Evolutionary conservation across 441 rosid species (phyloP), one percentile per base, ranked within the genome.

Genomic region (Eruca vesicaria): DNA sequence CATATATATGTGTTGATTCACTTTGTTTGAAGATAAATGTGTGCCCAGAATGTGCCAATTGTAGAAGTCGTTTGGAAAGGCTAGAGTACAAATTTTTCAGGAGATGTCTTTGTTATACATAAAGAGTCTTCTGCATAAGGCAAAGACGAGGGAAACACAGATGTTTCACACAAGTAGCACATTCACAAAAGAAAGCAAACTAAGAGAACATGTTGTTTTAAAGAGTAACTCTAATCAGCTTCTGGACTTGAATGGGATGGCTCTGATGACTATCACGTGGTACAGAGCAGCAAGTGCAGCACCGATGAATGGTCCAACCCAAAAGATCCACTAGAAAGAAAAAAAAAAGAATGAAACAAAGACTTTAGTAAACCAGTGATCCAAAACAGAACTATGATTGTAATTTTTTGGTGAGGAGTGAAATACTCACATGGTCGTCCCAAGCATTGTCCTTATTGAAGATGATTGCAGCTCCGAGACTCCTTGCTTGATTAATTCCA

Each of bases 281-380:
- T n/a, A n/a, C n/a, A n/a, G n/a, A n/a, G n/a, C n/a, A n/a, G n/a
- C n/a, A n/a, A n/a, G n/a, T n/a, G n/a, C n/a, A n/a, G n/a, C 85
- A 19, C 90, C 90, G 26, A 79, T 73, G 82, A 87, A 82, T 23
- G 88, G 88, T 71, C 90, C 90, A 23, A 85, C 84, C 87, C 88
- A 86, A 77, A 83, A 84, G 31, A 86, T 73, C 90, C 90, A 80
- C 84, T 84, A 79, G 1, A 21, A n/a, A n/a, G n/a, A 15, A 5
- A 61, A n/a, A n/a, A n/a, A 9, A 8, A 15, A 10, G 7, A 3
- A 73, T 12, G 6, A 50, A 8, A 78, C 60, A 23, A 19, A 33
- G 15, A 16, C 10, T n/a, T n/a, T n/a, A n/a, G n/a, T n/a, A n/a
- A n/a, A n/a, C n/a, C n/a, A n/a, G n/a, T n/a, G n/a, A n/a, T 7